Percentiles rank a stretch among this genome's conserved stretches.
These are phyloP conservation scores for Coniophora puteana DNA, from an alignment of 1,284 basidiomycete species.

Conservation along the genomic window DNA sequence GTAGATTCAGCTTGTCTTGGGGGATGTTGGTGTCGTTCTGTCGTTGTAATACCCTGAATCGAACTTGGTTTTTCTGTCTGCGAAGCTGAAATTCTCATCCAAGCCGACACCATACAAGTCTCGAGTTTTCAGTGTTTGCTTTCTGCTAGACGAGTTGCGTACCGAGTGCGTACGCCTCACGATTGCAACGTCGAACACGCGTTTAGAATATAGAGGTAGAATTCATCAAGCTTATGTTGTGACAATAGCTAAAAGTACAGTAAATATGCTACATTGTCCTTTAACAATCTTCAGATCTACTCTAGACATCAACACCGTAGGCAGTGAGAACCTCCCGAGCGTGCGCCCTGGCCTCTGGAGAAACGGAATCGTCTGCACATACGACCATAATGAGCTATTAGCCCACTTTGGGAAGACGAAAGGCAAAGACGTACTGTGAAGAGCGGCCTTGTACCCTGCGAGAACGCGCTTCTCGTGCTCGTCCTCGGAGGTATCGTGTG, in stretches of 20 bases:
- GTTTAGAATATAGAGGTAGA: too few relatives aligned
- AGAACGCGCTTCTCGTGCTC: slow-evolving; percentile 38
- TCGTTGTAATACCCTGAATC: background rate
- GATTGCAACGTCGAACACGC: too few relatives aligned
- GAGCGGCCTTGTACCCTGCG: slow-evolving; percentile 47
- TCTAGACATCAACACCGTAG: slow-evolving; percentile 18
- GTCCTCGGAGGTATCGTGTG: slow-evolving; percentile 28
- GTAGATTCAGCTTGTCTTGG: too few relatives aligned
- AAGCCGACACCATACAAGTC: slow-evolving; percentile 6
- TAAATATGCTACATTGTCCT: background rate
- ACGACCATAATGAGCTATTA: background rate
- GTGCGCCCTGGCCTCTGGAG: slow-evolving; percentile 46
- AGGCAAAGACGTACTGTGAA: slow-evolving; percentile 42
- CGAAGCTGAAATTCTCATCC: too few relatives aligned
- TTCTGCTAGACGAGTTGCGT: too few relatives aligned
- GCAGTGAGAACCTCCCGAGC: slow-evolving; percentile 39
- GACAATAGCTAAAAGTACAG: background rate
- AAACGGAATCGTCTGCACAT: slow-evolving; percentile 35
- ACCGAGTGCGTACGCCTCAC: too few relatives aligned
- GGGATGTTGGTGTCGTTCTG: background rate
- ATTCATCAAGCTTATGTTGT: too few relatives aligned
- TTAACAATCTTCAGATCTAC: background rate
- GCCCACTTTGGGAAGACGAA: too few relatives aligned
- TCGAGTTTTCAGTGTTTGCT: too few relatives aligned
- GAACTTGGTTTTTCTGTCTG: too few relatives aligned